A percentile compares a stretch with the other conserved stretches of the same genome.
phyloP scores from a whole-genome alignment of 192 early-diverging fungal genomes.

The Umbelopsis sp. region DNA sequence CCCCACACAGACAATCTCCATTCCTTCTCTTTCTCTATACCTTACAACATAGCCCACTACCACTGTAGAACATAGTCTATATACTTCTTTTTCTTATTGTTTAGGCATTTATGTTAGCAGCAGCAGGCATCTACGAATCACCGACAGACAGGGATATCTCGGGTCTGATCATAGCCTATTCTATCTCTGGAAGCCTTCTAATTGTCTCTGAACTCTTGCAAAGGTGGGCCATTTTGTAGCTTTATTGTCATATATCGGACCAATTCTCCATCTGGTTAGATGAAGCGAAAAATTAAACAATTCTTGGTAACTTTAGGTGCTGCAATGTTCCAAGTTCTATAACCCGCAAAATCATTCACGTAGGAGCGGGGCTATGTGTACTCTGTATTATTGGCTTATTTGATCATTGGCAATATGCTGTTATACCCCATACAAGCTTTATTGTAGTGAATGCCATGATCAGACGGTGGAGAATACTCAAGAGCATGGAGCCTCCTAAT shows the following conservation, averaged over 20 bases:
- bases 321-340: slow-evolving; percentile 9
- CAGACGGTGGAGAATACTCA: slow-evolving; percentile 14
- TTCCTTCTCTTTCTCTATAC: no score
- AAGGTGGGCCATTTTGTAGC: neutral
- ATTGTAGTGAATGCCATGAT: slow-evolving; percentile 8
- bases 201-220: neutral
- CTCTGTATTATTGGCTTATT: slow-evolving; percentile 24
- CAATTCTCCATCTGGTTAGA: neutral
- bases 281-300: neutral
- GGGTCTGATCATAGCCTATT: neutral
- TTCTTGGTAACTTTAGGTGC: neutral
- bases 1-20: no score
- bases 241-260: neutral
- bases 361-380: slow-evolving; percentile 23
- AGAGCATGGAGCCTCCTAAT: slow-evolving; percentile 24
- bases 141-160: neutral
- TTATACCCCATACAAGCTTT: slow-evolving; percentile 16
- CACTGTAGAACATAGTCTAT: no score
- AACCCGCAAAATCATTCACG: slow-evolving; percentile 33
- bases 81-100: no score
- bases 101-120: no score
- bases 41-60: no score
- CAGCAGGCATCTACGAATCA: no score
- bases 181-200: neutral
- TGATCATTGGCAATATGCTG: slow-evolving; percentile 33